Conservation (phyloP, 495 filamentous ascomycete genomes). For the Pseudomonodictys pantanalensis region DNA sequence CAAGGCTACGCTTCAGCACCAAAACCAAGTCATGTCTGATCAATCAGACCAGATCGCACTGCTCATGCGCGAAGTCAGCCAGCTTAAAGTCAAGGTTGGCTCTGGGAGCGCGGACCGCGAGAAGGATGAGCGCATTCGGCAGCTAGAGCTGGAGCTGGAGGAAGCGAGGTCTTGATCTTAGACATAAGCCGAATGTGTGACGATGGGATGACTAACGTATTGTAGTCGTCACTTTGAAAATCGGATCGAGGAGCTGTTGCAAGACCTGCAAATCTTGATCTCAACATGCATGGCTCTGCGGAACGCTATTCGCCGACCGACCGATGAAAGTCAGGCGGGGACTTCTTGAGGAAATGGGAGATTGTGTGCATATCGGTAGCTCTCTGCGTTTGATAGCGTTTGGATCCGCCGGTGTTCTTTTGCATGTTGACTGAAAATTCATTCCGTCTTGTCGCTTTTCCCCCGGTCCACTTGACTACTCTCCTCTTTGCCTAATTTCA, state of each 20-base stretch:
- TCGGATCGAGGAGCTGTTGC: neutral
- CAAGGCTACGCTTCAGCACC: conserved; percentile 60
- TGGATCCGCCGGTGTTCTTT: neutral
- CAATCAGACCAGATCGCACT: conserved; percentile 61
- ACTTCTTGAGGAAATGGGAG: neutral
- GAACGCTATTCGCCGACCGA: too few species aligned
- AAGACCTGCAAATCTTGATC: neutral
- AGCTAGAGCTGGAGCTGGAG: conserved; percentile 68
- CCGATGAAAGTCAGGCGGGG: too few species aligned
- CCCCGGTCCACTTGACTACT: neutral
- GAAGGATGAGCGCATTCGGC: conserved; percentile 67
- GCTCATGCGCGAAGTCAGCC: conserved; percentile 66
- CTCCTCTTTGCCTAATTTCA: too few species aligned
- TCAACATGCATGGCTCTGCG: neutral
- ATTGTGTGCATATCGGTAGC: neutral
- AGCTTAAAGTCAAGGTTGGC: conserved; percentile 63
- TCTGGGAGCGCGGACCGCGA: conserved; percentile 45
- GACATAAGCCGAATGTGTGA: neutral
- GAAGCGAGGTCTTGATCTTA: conserved; percentile 44
- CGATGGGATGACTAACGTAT: too few species aligned
- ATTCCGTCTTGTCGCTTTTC: neutral
- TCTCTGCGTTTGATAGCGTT: neutral
- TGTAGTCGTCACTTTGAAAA: neutral
- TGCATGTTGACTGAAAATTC: neutral
- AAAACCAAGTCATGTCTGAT: conserved; percentile 59